Percentiles rank a stretch among this genome's conserved stretches.
Evolutionary conservation across 2,329 filamentous ascomycete species (phyloP).

Genomic region (Gnomoniopsis smithogilvyi): DNA sequence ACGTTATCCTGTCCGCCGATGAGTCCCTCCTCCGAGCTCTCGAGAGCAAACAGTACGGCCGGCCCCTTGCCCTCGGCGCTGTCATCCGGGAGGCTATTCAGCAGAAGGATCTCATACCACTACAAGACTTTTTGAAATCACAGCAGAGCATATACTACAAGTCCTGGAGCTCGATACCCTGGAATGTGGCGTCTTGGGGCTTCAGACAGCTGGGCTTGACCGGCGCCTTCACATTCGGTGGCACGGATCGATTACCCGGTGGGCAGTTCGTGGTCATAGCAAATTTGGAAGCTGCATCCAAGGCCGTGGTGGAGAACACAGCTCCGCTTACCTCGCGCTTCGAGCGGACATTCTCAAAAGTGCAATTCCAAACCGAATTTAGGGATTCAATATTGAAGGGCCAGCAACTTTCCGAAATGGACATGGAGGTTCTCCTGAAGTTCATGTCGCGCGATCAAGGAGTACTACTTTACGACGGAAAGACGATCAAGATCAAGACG

Average conservation of each 20-base stretch:
- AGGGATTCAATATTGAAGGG: conserved; percentile 47
- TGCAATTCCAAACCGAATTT: conserved; percentile 61
- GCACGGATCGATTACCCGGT: conserved; percentile 53
- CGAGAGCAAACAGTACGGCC: conserved; percentile 74
- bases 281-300: conserved; percentile 59
- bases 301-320: conserved; percentile 47
- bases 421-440: conserved; percentile 67
- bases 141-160: conserved; percentile 69
- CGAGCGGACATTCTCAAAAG: conserved; percentile 65
- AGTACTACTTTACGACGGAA: conserved; percentile 55
- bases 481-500: conserved; percentile 71
- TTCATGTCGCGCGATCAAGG: conserved; percentile 68
- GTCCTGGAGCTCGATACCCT: conserved; percentile 67
- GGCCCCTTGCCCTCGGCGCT: conserved; percentile 74
- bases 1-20: conserved; percentile 52
- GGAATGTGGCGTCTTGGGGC: conserved; percentile 73
- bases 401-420: conserved; percentile 54
- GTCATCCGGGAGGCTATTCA: conserved; percentile 74
- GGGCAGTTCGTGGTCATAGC: conserved; percentile 64
- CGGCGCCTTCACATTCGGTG: conserved; percentile 35
- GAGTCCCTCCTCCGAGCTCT: conserved; percentile 68
- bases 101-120: conserved; percentile 65
- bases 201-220: conserved; percentile 65
- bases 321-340: conserved; percentile 47
- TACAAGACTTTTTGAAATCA: conserved; percentile 63